These are phyloP conservation scores for Phlebiopsis flavidoalba DNA, from an alignment of 768 basidiomycete species.

Conservation along the genomic window DNA sequence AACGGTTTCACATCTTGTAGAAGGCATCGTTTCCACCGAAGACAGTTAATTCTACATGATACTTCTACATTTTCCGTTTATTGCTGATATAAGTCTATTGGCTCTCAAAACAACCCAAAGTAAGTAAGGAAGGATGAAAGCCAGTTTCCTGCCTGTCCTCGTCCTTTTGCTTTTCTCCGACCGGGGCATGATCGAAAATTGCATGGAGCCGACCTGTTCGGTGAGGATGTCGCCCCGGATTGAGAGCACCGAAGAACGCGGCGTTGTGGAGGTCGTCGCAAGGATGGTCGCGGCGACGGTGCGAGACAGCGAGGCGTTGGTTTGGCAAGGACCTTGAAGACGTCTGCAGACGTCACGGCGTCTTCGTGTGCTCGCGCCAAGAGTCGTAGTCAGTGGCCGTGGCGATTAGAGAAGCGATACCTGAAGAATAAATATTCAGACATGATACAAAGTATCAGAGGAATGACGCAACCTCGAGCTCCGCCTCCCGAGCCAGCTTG, in stretches of 20 bases:
- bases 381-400: slow-evolving; percentile 95
- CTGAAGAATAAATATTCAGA: slow-evolving; percentile 33
- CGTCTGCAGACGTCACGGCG: slow-evolving; percentile 86
- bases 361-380: slow-evolving; percentile 79
- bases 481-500: slow-evolving; percentile 95
- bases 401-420: slow-evolving; percentile 87
- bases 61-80: background rate
- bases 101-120: slow-evolving; percentile 39
- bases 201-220: slow-evolving; percentile 80
- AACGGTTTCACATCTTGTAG: background rate
- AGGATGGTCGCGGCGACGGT: slow-evolving; percentile 67
- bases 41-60: background rate
- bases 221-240: slow-evolving; percentile 50
- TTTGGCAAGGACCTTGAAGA: slow-evolving; percentile 82
- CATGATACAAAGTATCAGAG: background rate
- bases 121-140: slow-evolving; percentile 77
- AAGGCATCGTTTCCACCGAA: background rate
- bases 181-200: slow-evolving; percentile 77
- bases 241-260: too few species aligned
- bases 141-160: slow-evolving; percentile 66
- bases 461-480: slow-evolving; percentile 61
- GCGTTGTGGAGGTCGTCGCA: slow-evolving; percentile 62
- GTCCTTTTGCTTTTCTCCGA: slow-evolving; percentile 41
- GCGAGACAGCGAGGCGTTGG: slow-evolving; percentile 84
- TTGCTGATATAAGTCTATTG: background rate